These are phyloP conservation scores for Argentina anserina DNA, from an alignment of 306 rosid genomes.

Conservation along the genomic window DNA sequence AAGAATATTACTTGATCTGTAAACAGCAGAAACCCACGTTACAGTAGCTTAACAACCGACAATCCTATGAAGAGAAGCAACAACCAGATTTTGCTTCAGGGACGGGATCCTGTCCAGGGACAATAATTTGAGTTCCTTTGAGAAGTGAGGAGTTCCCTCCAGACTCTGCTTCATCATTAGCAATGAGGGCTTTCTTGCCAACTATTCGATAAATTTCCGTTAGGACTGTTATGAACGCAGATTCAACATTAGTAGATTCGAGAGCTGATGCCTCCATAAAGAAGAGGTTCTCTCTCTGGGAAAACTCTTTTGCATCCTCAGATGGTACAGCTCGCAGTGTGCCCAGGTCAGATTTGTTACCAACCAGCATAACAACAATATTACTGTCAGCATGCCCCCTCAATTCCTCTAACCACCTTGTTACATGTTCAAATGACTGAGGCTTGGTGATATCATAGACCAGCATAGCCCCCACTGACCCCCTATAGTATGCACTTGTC, in stretches of 20 bases:
- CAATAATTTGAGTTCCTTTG: conserved; percentile 55
- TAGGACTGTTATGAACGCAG: conserved; percentile 70
- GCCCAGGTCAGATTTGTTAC: conserved; percentile 83
- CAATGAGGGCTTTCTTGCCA: conserved; percentile 58
- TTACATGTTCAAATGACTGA: conserved; percentile 65
- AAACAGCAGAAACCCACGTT: conserved; percentile 17
- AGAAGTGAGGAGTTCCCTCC: conserved; percentile 65
- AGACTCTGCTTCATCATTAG: conserved; percentile 49
- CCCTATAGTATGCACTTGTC: conserved; percentile 95
- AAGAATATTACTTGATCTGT: conserved; percentile 27
- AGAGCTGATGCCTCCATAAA: conserved; percentile 95
- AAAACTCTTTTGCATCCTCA: conserved; percentile 73
- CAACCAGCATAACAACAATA: conserved; percentile 76
- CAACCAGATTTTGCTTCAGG: conserved; percentile 48
- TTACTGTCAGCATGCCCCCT: conserved; percentile 74
- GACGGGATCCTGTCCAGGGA: conserved; percentile 51
- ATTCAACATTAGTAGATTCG: conserved; percentile 76
- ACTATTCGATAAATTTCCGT: conserved; percentile 66
- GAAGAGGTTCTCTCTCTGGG: conserved; percentile 69
- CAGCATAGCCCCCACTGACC: conserved; percentile 88
- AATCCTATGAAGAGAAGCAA: conserved; percentile 50
- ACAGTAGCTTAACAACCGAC: conserved; percentile 11
- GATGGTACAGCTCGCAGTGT: conserved; percentile 63
- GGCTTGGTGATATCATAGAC: conserved; percentile 83
- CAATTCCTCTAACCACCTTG: conserved; percentile 81